Evolutionary conservation across 192 early-diverging fungal species (phyloP), one percentile per base, ranked within the genome.

Genomic region (Pilobolus umbonatus): DNA sequence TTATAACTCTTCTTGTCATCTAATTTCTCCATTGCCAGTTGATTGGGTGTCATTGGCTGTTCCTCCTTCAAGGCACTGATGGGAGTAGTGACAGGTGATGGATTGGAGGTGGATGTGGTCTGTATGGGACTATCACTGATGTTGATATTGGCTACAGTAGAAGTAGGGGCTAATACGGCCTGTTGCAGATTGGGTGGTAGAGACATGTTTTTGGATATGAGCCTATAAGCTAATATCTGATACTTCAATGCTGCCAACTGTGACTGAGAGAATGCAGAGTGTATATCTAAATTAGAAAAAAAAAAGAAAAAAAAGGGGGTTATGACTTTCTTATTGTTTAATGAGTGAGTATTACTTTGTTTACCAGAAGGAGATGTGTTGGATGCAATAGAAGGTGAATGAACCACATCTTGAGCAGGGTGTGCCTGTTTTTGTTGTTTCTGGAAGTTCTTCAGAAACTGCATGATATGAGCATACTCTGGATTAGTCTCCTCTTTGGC

Each of bases 221-320:
- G 73, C 45, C 89, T 87, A 72, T 88, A 95, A 26, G 90, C 90
- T 26, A 88, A 73, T 39, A 94, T 93, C 57, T 98, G 92, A 46
- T 74, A 79, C 60, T 87, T 84, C 17, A 96, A 74, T 3, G 79
- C 76, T 7, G 75, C 75, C 25, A 90, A 47, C 48, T 96, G 90
- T 35, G 80, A 80, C 28, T 59, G 48, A 3, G 82, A 77, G 55
- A 90, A 79, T 15, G 73, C 67, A 7, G 64, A 61, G 15, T 34
- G 24, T 15, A 34, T 24, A 3, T 54, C 52, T 54, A 54, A 1
- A 31, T 36, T 14, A 3, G 5, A 5, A 2, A 12, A 2, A 24
- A 15, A 8, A 5, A 30, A 24, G 28, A 39, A 42, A 25, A 54
- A 39, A 35, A 25, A 54, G 10, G 42, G 21, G 0, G 34, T 19